A percentile compares a stretch with the other conserved stretches of the same genome.
Evolutionary conservation across 768 basidiomycete genomes (phyloP).

Genomic region (Dendrothele bispora): DNA sequence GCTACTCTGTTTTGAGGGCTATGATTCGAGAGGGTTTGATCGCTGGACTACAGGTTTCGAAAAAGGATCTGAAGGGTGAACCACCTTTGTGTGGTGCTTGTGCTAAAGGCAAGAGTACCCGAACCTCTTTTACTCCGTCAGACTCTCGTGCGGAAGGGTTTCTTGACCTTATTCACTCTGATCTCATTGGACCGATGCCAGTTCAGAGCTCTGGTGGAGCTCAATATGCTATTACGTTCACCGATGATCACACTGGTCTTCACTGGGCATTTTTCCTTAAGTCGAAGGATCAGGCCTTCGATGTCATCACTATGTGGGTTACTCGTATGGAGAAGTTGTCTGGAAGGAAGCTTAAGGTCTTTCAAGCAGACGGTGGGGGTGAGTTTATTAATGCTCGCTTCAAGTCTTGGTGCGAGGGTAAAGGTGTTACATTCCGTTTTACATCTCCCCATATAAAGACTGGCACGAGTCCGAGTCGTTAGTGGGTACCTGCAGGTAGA

Average conservation of each 20-base stretch:
- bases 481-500: too few species aligned
- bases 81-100: constrained; percentile 12
- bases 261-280: constrained; percentile 18
- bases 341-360: constrained; percentile 6
- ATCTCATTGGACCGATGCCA: constrained; percentile 29
- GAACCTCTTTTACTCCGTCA: constrained; percentile 11
- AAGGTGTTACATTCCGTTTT: too few species aligned
- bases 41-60: constrained; percentile 5
- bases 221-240: constrained; percentile 30
- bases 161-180: constrained; percentile 26
- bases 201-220: constrained; percentile 16
- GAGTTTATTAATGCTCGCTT: background rate
- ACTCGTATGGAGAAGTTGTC: constrained; percentile 19
- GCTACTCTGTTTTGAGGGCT: constrained; percentile 3
- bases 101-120: constrained; percentile 13
- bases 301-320: constrained; percentile 13
- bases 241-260: constrained; percentile 23
- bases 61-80: constrained; percentile 6
- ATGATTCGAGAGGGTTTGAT: constrained; percentile 9
- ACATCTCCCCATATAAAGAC: too few species aligned
- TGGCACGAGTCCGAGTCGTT: too few species aligned
- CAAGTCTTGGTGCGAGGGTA: too few species aligned
- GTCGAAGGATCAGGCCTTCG: constrained; percentile 22
- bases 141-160: constrained; percentile 9
- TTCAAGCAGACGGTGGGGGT: background rate